Conservation (phyloP, 1,139 yeast genomes). For the Kluyveromyces sp. region DNA sequence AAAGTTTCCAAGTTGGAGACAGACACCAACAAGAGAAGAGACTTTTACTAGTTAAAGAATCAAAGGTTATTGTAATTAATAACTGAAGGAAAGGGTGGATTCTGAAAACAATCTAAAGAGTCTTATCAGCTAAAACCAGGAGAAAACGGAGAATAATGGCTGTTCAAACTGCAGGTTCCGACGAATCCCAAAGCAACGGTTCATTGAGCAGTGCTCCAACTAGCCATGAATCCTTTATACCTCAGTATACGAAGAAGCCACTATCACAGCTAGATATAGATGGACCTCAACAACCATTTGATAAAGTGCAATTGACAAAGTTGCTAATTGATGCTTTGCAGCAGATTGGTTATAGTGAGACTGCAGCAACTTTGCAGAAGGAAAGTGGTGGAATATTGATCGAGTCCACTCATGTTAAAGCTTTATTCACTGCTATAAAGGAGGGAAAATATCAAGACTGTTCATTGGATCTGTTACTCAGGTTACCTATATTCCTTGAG, state of each 20-base stretch:
- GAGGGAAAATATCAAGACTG: constrained; percentile 36
- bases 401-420: constrained; percentile 37
- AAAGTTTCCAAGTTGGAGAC: too few species aligned
- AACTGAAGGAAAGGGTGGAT: too few species aligned
- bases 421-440: constrained; percentile 35
- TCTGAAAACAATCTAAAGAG: too few species aligned
- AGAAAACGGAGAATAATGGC: background rate
- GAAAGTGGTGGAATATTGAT: constrained; percentile 35
- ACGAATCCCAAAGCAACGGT: background rate
- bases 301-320: constrained; percentile 39
- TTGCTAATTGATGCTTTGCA: constrained; percentile 41
- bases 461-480: constrained; percentile 15
- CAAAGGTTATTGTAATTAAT: too few species aligned
- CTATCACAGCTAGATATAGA: constrained; percentile 2
- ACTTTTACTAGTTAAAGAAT: too few species aligned
- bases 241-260: constrained; percentile 6
- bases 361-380: constrained; percentile 35
- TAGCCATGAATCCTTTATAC: constrained; percentile 5
- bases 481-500: constrained; percentile 16
- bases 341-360: constrained; percentile 40
- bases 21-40: too few species aligned
- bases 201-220: constrained; percentile 1
- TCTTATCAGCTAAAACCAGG: background rate
- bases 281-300: constrained; percentile 12
- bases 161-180: constrained; percentile 2